These are phyloP conservation scores for Populus tomentosa DNA, from an alignment of 441 rosid species.

Conservation along the genomic window DNA sequence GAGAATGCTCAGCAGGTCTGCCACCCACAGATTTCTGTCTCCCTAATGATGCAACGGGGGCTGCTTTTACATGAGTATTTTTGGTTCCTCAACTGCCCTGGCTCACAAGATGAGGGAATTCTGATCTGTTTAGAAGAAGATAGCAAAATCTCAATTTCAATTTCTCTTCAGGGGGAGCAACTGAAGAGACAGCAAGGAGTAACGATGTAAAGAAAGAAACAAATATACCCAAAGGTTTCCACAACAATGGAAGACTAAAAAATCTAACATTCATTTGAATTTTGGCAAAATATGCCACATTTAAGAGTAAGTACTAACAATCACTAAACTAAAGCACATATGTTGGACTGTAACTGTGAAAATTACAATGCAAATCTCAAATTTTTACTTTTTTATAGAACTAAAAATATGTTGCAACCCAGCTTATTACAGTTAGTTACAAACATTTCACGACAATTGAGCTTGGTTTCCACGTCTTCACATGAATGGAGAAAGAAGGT, in stretches of 20 bases:
- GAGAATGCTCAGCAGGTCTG: constrained; percentile 42
- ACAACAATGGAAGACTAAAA: not conserved
- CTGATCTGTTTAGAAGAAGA: constrained; percentile 42
- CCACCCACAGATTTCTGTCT: constrained; percentile 65
- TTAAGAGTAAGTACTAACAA: not conserved
- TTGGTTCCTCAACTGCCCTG: constrained; percentile 75
- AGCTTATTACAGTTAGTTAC: too few species aligned
- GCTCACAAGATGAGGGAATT: constrained; percentile 57
- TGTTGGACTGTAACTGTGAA: too few species aligned
- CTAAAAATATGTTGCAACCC: too few species aligned
- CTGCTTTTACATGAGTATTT: constrained; percentile 53
- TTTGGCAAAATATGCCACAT: not conserved
- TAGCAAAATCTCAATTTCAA: not conserved
- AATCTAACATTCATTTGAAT: not conserved
- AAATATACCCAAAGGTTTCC: not conserved
- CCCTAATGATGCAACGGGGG: constrained; percentile 46
- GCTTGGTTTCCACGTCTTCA: not conserved
- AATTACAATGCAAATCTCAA: too few species aligned
- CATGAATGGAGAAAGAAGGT: not conserved
- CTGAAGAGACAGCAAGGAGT: not conserved
- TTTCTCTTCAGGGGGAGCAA: not conserved
- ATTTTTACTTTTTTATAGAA: too few species aligned
- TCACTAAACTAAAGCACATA: not conserved
- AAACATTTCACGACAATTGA: not conserved
- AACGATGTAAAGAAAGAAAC: not conserved